A percentile compares a stretch with the other conserved stretches of the same genome.
phyloP scores from a whole-genome alignment of 2,329 filamentous ascomycete genomes.

The Trichoderma koningiopsis region DNA sequence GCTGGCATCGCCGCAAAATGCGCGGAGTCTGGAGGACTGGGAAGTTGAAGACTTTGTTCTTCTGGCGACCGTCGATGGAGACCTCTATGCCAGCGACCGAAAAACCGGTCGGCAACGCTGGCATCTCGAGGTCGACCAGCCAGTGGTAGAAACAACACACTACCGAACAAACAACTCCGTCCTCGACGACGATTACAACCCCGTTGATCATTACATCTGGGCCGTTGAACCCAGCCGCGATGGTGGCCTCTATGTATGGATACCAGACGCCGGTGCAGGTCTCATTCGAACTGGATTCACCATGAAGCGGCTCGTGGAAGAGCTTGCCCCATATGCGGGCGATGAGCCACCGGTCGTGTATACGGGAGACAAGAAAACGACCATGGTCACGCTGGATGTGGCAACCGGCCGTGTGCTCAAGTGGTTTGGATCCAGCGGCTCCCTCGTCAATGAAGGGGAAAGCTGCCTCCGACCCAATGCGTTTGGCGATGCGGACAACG shows the following conservation, averaged over 20 bases:
- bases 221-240: constrained; percentile 90
- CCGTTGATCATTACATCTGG: constrained; percentile 88
- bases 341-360: constrained; percentile 80
- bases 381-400: constrained; percentile 86
- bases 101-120: constrained; percentile 82
- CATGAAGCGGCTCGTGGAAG: constrained; percentile 86
- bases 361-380: constrained; percentile 87
- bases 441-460: constrained; percentile 67
- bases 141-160: constrained; percentile 89
- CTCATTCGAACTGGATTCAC: constrained; percentile 70
- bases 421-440: constrained; percentile 76
- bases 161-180: constrained; percentile 69
- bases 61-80: constrained; percentile 99
- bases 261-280: constrained; percentile 61
- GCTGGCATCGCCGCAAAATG: constrained; percentile 81
- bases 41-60: constrained; percentile 99
- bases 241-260: constrained; percentile 84
- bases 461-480: constrained; percentile 74
- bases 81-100: constrained; percentile 87
- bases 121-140: constrained; percentile 80
- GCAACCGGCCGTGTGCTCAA: constrained; percentile 79
- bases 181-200: constrained; percentile 59
- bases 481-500: constrained; percentile 65
- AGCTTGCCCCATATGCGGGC: constrained; percentile 74
- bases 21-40: constrained; percentile 98